Base-by-base conservation (phyloP, 2,329 filamentous ascomycete genomes). In the Fusarium irregulare region DNA sequence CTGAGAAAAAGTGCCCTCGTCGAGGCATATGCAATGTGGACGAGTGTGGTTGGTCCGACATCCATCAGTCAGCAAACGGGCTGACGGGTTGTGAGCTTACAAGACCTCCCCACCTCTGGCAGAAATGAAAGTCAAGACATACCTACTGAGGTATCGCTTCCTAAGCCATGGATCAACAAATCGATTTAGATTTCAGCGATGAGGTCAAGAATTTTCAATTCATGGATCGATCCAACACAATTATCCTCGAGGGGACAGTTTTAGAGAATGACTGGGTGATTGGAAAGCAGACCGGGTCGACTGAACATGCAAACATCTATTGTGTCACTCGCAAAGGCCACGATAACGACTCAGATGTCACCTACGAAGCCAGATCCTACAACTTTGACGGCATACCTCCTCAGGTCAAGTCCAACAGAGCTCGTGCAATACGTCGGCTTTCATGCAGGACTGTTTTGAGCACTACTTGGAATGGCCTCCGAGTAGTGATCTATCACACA, bases 221-320 rank as follows among this genome's bases (percentile, higher is more conserved):
- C 5, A 1, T 37, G 16, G 18, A 12, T 11, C 18, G 1, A 11
- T 37, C 10, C 1, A 37, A 11, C 3, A 0, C 3, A 0, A n/a
- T 7, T 7, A n/a, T 37, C 3, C 10, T 7, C 3, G 34, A 37
- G 18, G 34, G 18, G 9, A n/a, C 10, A 3, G 18, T n/a, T 4
- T 37, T 37, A 1, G 18, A 37, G 0, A 7, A 37, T 1, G 2
- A 12, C 34, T 37, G 18, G 18, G 34, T 37, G 5, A 37, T 37
- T 1, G 34, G 34, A 37, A 37, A 37, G 18, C 34, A 37, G 34
- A 37, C 10, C 3, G 34, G 34, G 5, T 37, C 34, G 3, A 37
- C 34, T 11, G 34, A 37, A 37, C 34, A 37, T 37, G 34, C 34
- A 37, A n/a, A n/a, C 9, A 37, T 37, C 6, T 37, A 37, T 12